Conservation (phyloP, 805 yeast species). For the Wickerhamiella sorbophila region DNA sequence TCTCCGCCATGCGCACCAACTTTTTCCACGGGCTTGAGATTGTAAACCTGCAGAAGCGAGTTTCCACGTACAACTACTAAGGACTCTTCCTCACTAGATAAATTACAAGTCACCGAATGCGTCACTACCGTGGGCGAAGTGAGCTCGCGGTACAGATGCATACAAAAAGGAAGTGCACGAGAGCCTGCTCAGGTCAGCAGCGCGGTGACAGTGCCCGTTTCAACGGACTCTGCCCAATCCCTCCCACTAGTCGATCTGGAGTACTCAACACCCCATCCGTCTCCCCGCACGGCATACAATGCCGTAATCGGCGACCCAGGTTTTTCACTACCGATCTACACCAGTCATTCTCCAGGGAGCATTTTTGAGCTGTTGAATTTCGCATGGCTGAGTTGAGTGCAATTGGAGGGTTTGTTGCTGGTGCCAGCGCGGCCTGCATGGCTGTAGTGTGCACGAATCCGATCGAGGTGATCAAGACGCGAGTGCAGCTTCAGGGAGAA, state of each 20-base stretch:
- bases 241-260: too few species aligned
- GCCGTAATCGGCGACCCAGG: too few species aligned
- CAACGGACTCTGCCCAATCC: too few species aligned
- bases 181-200: too few species aligned
- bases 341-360: too few species aligned
- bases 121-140: slow-evolving; percentile 62
- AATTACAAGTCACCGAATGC: slow-evolving; percentile 35
- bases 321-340: too few species aligned
- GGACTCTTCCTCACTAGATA: slow-evolving; percentile 25
- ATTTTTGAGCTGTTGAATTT: too few species aligned
- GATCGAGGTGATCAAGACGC: slow-evolving; percentile 80
- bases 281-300: too few species aligned
- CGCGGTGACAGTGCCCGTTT: too few species aligned
- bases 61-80: slow-evolving; percentile 53
- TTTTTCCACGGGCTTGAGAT: slow-evolving; percentile 23
- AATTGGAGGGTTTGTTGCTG: slow-evolving; percentile 64
- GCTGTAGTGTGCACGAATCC: slow-evolving; percentile 97
- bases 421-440: slow-evolving; percentile 91
- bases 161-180: too few species aligned
- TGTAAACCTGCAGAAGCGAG: slow-evolving; percentile 49
- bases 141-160: slow-evolving; percentile 73
- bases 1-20: slow-evolving; percentile 11
- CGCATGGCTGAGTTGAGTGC: neutral
- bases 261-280: too few species aligned
- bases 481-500: slow-evolving; percentile 97